Base-by-base conservation (phyloP, 345 rosid species). In the Populus deltoides region DNA sequence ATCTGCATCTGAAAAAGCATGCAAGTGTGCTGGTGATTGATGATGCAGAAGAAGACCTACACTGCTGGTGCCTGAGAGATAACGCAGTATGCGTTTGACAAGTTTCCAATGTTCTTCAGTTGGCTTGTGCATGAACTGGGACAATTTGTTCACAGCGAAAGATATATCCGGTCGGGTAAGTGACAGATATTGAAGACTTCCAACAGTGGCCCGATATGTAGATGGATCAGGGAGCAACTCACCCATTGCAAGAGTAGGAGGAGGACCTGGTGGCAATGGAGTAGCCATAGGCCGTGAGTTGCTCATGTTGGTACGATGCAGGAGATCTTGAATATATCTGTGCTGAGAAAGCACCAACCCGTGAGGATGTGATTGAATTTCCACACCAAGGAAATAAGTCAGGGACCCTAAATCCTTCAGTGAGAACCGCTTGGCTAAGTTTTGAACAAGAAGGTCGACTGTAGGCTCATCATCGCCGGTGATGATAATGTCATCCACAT, bases 201-300 rank as follows among this genome's bases (percentile, higher is more conserved):
- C 8, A 16, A 16, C 8, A 0, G 0, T 49, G 7, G 8, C 2
- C 0, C 8, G 4, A 16, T 17, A 49, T 17, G 4, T 0, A 16
- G 22, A 16, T 16, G 55, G 22, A 17, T 5, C 0, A 1, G 0
- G 1, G 0, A 49, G 55, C 20, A 17, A 0, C 0, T 5, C 0
- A 16, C 55, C 55, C 8, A 49, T 49, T 16, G 55, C 2, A 49
- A 49, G 22, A 16, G 22, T 49, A 2, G 22, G 22, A 4, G 55
- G 8, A 49, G 22, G 22, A 17, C 22, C 8, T 4, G 7, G 7
- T 0, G 22, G 6, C 2, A 49, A 0, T 5, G 22, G 22, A 49
- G 55, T 49, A 1, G 1, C 7, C 1, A 49, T 0, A 16, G 7
- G 22, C 1, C 7, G 0, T 49, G 55, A 49, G 22, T 16, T 17